Conservation (phyloP, 805 yeast species). For the Groenewaldozyma tartarivorans region DNA sequence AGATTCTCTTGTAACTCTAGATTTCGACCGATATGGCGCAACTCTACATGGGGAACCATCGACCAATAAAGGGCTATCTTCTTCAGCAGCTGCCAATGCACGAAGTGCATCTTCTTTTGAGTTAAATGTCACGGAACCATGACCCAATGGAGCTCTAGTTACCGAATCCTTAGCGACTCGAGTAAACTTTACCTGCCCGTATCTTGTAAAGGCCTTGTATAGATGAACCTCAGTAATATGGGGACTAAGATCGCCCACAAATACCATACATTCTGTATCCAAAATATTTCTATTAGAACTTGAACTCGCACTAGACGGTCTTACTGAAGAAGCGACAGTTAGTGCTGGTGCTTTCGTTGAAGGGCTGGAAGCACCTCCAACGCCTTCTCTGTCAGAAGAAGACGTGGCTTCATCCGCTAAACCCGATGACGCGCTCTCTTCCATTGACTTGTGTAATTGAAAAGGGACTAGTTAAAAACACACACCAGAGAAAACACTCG, state of each 20-base stretch:
- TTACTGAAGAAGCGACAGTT: no score
- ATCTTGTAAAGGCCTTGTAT: slow-evolving; percentile 53
- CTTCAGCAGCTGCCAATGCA: slow-evolving; percentile 70
- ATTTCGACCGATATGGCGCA: slow-evolving; percentile 77
- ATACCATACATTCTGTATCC: slow-evolving; percentile 28
- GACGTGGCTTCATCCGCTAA: no score
- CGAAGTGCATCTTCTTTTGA: slow-evolving; percentile 70
- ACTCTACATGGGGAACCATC: slow-evolving; percentile 43
- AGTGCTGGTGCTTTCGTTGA: no score
- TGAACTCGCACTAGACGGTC: no score
- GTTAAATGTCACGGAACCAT: slow-evolving; percentile 81
- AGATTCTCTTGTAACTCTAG: not conserved
- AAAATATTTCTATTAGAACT: not conserved
- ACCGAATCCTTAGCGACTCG: slow-evolving; percentile 88
- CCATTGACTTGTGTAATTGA: no score
- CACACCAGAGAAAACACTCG: no score
- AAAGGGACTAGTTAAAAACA: no score
- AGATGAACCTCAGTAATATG: slow-evolving; percentile 62
- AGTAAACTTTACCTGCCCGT: slow-evolving; percentile 79
- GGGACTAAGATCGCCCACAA: slow-evolving; percentile 75
- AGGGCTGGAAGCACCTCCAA: no score
- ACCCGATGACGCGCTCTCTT: no score
- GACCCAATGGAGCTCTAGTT: slow-evolving; percentile 80
- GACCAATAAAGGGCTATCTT: slow-evolving; percentile 55
- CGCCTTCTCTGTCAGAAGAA: no score